phyloP scores from a whole-genome alignment of 345 rosid species.

The Lepidium didymum region DNA sequence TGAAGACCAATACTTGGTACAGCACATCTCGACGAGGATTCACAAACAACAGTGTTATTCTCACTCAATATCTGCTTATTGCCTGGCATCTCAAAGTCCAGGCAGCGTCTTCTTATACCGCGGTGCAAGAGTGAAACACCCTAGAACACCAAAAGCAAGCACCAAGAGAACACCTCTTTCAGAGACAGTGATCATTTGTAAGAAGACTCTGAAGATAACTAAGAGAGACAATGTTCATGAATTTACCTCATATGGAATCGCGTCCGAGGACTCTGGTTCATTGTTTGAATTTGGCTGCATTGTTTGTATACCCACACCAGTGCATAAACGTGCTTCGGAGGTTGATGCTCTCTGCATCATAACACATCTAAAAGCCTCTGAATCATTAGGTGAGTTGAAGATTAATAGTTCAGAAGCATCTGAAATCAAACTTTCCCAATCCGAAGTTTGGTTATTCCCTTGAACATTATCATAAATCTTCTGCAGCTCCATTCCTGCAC shows the following conservation, averaged over 20 bases:
- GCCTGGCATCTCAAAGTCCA: constrained; percentile 69
- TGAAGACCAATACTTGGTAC: constrained; percentile 97
- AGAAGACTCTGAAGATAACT: neutral
- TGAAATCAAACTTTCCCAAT: constrained; percentile 55
- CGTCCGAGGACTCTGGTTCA: constrained; percentile 6
- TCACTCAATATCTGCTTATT: constrained; percentile 26
- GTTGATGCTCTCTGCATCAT: constrained; percentile 50
- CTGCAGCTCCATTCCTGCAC: constrained; percentile 18
- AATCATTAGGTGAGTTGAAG: constrained; percentile 58
- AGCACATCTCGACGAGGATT: constrained; percentile 30
- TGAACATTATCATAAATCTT: constrained; percentile 28
- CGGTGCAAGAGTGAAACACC: constrained; percentile 62
- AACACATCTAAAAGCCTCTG: constrained; percentile 63
- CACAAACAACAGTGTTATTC: constrained; percentile 17
- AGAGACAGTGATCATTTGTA: neutral
- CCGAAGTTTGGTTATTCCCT: constrained; percentile 36
- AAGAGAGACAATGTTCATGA: neutral
- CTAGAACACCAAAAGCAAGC: constrained; percentile 29
- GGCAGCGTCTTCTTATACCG: constrained; percentile 85
- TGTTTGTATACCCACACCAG: constrained; percentile 27
- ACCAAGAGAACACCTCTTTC: neutral
- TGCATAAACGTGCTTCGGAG: constrained; percentile 17
- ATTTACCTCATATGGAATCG: constrained; percentile 17
- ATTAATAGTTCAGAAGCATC: constrained; percentile 42
- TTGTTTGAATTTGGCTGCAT: constrained; percentile 9